Conservation (phyloP, 805 yeast genomes). For the Zygosaccharomyces lentus region DNA sequence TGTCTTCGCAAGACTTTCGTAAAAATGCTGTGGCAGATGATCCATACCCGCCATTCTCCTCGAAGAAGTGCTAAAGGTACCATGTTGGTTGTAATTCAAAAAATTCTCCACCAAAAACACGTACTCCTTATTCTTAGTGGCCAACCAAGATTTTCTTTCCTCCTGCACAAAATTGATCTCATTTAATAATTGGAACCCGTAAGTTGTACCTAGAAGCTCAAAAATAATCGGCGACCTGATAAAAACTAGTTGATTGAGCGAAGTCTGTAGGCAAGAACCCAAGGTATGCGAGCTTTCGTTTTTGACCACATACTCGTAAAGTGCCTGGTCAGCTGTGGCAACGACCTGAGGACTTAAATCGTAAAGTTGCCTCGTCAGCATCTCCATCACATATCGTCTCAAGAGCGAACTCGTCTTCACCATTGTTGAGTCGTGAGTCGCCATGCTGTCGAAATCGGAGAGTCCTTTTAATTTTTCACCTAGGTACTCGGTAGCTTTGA, state of each 20-base stretch:
- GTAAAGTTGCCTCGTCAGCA: conserved; percentile 63
- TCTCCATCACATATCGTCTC: conserved; percentile 20
- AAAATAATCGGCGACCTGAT: conserved; percentile 55
- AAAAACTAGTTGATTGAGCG: conserved; percentile 43
- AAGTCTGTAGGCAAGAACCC: conserved; percentile 25
- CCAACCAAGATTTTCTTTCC: conserved; percentile 68
- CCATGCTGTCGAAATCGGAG: conserved; percentile 3
- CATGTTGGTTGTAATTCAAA: conserved; percentile 25
- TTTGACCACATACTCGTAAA: conserved; percentile 48
- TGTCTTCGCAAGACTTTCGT: conserved; percentile 74
- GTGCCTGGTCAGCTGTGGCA: conserved; percentile 48
- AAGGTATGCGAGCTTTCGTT: conserved; percentile 34
- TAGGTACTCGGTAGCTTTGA: conserved; percentile 54
- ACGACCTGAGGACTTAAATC: conserved; percentile 58
- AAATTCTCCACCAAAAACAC: conserved; percentile 45
- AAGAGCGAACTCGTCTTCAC: conserved; percentile 1
- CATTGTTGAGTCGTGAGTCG: background rate
- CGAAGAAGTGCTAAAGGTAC: conserved; percentile 3
- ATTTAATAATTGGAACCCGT: conserved; percentile 65
- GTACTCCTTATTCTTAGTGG: conserved; percentile 43
- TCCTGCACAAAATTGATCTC: conserved; percentile 55
- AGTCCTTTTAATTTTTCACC: conserved; percentile 27
- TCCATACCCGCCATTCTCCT: conserved; percentile 15
- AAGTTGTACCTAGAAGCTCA: conserved; percentile 57
- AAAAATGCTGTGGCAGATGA: conserved; percentile 60